These are phyloP conservation scores for Setaria viridis DNA, from an alignment of 202 grass and related monocot genomes.

Conservation along the genomic window DNA sequence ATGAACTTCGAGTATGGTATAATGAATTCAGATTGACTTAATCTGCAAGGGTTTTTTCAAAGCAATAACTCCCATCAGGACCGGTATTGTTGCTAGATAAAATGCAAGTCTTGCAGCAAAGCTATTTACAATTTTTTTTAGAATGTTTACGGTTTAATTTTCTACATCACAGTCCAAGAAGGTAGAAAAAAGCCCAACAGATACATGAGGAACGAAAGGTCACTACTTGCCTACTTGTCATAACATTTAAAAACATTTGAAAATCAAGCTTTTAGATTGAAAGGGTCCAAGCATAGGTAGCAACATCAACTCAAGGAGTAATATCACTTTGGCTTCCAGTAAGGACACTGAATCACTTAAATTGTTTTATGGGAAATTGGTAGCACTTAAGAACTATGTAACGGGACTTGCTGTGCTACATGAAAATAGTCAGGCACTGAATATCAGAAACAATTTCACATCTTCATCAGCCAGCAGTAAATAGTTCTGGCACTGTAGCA, in stretches of 20 bases:
- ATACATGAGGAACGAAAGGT: not conserved
- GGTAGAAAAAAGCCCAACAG: not conserved
- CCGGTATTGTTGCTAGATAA: not conserved
- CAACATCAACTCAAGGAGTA: not conserved
- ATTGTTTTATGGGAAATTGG: not conserved
- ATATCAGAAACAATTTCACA: not conserved
- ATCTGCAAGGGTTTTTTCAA: conserved; percentile 51
- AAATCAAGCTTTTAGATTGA: not conserved
- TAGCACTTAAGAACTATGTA: not conserved
- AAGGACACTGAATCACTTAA: not conserved
- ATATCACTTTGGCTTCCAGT: not conserved
- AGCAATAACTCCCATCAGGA: conserved; percentile 25
- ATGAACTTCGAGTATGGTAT: conserved; percentile 86
- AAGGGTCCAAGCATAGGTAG: not conserved
- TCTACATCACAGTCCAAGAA: not conserved
- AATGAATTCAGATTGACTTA: conserved; percentile 86
- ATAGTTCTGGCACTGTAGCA: not conserved
- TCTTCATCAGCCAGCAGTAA: not conserved
- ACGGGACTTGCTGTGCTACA: not conserved
- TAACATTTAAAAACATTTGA: not conserved
- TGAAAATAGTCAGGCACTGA: not conserved
- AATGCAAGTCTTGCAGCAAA: not conserved
- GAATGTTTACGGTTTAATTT: not conserved
- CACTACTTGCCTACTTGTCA: not conserved
- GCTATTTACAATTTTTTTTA: not conserved